Evolutionary conservation across 1,284 basidiomycete genomes (phyloP), one percentile per base, ranked within the genome.

Genomic region (Fomitiporia mediterranea): DNA sequence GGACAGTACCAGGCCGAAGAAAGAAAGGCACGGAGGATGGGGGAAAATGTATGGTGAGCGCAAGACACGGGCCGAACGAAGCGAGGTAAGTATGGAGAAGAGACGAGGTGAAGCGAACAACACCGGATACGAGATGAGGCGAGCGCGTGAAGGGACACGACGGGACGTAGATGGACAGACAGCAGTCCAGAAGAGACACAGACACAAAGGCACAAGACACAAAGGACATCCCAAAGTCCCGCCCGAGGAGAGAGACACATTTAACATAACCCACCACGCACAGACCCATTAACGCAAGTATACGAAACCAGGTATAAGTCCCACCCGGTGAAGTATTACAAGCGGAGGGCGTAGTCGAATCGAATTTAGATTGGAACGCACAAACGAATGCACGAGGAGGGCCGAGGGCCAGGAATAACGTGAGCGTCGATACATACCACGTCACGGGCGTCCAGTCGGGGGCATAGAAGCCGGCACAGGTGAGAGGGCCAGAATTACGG

Each of bases 61-160:
- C n/a, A n/a, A 1, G 69, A 67, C 34, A 62, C 56, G 13, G 68
- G 68, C 40, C 65, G 65, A 56, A 61, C 59, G 48, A 68, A 60
- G 61, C 60, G 68, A 64, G 42, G 15, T 3, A 43, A 25, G 42
- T 23, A 23, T 21, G 19, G 8, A 11, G 42, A 39, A 7, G 17
- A 23, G 42, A 5, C 13, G 13, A 19, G 63, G 69, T 64, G 66
- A 64, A 30, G 44, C 44, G 44, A 46, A 46, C 15, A 46, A 15
- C 27, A n/a, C n/a, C 25, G 44, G 44, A 25, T 46, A 32, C 5
- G 25, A 28, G 23, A n/a, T 28, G 44, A 25, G 25, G 27, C 7
- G 13, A 25, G n/a, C 13, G 15, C 7, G 42, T 43, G 7, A 43
- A 23, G 42, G 35, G 35, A 37, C 17, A 3, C 13, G 35, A 37